Evolutionary conservation across 106 monocot genomes (phyloP).

Genomic region (Dactylorhiza incarnata): DNA sequence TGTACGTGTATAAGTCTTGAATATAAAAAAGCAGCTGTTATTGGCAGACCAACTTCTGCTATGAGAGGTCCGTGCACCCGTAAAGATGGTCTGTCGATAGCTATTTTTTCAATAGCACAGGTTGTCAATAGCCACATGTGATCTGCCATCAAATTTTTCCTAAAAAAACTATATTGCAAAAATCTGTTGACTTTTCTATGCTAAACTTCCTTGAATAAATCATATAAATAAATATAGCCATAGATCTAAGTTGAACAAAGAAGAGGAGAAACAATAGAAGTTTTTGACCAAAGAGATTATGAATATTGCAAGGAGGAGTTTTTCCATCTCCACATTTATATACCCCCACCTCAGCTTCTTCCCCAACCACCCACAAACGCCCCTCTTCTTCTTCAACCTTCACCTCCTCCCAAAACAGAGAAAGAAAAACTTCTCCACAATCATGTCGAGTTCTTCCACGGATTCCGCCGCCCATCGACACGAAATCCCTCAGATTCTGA

Average conservation of each 20-base stretch:
- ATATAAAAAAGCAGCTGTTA: too few species aligned
- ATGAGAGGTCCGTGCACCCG: too few species aligned
- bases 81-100: too few species aligned
- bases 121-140: too few species aligned
- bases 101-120: too few species aligned
- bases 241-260: background rate
- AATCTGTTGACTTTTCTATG: background rate
- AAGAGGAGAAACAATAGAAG: too few species aligned
- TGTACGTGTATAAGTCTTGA: too few species aligned
- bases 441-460: background rate
- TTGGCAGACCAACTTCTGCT: too few species aligned
- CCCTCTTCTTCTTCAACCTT: background rate
- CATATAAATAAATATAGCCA: too few species aligned
- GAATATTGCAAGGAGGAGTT: background rate
- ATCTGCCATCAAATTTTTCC: too few species aligned
- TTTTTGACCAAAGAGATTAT: too few species aligned
- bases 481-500: slow-evolving; percentile 15
- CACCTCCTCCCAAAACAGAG: background rate
- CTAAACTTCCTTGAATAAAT: background rate
- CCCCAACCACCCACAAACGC: slow-evolving; percentile 11
- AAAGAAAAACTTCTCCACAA: background rate
- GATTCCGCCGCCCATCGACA: background rate
- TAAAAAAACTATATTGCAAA: background rate
- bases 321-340: slow-evolving; percentile 9
- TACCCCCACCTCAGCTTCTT: slow-evolving; percentile 12